Evolutionary conservation across 1,139 yeast species (phyloP), one percentile per base, ranked within the genome.

Genomic region (Yamadazyma friedrichii): DNA sequence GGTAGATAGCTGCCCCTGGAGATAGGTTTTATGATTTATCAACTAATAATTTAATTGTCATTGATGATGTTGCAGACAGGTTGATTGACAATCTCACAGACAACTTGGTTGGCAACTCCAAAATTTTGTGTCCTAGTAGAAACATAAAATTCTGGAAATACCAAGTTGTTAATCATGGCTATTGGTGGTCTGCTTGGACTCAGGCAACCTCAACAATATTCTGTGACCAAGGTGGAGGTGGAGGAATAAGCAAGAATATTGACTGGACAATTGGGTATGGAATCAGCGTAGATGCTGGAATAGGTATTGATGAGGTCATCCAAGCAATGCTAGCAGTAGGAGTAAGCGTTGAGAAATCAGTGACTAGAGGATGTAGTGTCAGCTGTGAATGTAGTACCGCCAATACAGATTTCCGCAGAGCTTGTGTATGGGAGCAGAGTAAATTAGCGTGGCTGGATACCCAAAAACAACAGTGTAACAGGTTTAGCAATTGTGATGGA

Each of bases 171-270:
- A 31, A 27, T 11, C 31, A 35, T 27, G 37, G 37, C 10, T 22
- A 22, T 11, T 35, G 31, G 37, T 35, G 37, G 37, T 35, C 37
- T 10, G n/a, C 13, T 26, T 35, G 37, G 37, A 35, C 37, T 3
- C 37, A 26, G 24, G 31, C 37, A 25, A 26, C 32, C 5, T 35
- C 37, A 15, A 26, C 31, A 6, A 35, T 35, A 3, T 27, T 11
- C 5, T 26, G 31, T 35, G 13, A 15, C 3, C 37, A 35, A 35
- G 37, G 31, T 13, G 37, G 37, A 10, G 37, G 37, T 26, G 37
- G 37, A 15, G 31, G 13, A 11, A 16, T 35, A n/a, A 15, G n/a
- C n/a, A 35, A 35, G 15, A 32, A 35, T 6, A 26, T 26, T 15
- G 6, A 15, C 6, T 35, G 37, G 37, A 35, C 37, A 13, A 35